phyloP scores from a whole-genome alignment of 1,284 basidiomycete species.

The Peniophora sp. region DNA sequence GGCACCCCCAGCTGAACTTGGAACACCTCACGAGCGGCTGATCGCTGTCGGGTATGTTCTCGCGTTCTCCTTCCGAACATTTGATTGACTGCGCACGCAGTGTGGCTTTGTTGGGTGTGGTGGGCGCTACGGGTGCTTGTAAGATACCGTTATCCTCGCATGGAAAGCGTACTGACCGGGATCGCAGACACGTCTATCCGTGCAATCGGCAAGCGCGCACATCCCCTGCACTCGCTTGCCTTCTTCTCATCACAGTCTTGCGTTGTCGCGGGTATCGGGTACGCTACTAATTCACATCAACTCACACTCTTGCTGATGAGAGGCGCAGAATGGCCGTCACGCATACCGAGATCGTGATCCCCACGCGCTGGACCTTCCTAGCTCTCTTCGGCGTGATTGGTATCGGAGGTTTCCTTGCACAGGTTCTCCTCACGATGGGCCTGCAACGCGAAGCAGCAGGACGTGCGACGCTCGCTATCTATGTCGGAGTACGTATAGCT shows the following conservation, averaged over 20 bases:
- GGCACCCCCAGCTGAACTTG: constrained; percentile 8
- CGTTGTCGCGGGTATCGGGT: constrained; percentile 45
- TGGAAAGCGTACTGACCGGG: background rate
- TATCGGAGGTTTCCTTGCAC: constrained; percentile 52
- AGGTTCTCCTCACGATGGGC: constrained; percentile 54
- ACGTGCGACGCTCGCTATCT: constrained; percentile 53
- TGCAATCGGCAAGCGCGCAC: constrained; percentile 66
- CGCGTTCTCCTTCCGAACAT: background rate
- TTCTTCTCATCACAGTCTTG: constrained; percentile 62
- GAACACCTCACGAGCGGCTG: constrained; percentile 26
- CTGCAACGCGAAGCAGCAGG: constrained; percentile 59
- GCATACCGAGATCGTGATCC: constrained; percentile 35
- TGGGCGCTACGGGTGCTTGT: constrained; percentile 58
- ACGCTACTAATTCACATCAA: background rate
- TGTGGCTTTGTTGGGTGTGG: constrained; percentile 47
- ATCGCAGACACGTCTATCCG: constrained; percentile 56
- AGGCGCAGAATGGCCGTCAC: constrained; percentile 34
- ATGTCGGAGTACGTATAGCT: constrained; percentile 38
- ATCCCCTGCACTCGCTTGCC: constrained; percentile 64
- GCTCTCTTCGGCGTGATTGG: constrained; percentile 38
- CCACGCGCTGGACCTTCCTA: constrained; percentile 38
- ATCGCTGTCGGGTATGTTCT: constrained; percentile 25
- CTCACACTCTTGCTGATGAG: background rate
- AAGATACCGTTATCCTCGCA: constrained; percentile 15
- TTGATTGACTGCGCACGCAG: constrained; percentile 20